Conservation (phyloP, 2,329 filamentous ascomycete genomes). For the Leptosphaerulina australis region DNA sequence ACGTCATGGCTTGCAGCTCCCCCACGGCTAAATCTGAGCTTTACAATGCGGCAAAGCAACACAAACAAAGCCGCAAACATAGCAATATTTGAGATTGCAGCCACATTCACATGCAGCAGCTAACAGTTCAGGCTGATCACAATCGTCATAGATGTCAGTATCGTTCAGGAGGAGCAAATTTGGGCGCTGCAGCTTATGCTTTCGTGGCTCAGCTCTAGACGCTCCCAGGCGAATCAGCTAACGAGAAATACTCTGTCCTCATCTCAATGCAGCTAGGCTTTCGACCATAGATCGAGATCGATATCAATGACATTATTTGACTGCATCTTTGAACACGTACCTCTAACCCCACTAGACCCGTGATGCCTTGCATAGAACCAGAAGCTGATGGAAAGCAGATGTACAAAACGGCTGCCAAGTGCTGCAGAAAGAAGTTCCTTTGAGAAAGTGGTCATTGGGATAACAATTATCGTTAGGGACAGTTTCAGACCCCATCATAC, state of each 20-base stretch:
- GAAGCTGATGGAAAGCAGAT: constrained; percentile 8
- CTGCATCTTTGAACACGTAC: constrained; percentile 4
- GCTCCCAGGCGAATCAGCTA: constrained; percentile 14
- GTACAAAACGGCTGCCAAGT: constrained; percentile 15
- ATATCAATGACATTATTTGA: constrained; percentile 7
- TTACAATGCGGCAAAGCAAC: constrained; percentile 5
- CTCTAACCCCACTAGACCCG: constrained; percentile 7
- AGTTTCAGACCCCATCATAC: not conserved
- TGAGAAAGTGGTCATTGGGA: constrained; percentile 2
- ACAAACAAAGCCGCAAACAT: constrained; percentile 17
- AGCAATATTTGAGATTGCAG: constrained; percentile 3
- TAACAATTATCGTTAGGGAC: constrained; percentile 5
- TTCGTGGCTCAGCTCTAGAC: constrained; percentile 15
- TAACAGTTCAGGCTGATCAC: not conserved
- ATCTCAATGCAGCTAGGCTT: constrained; percentile 14
- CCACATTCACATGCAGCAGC: constrained; percentile 4
- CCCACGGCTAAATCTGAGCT: constrained; percentile 11
- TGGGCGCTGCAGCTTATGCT: constrained; percentile 6
- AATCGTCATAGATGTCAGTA: not conserved
- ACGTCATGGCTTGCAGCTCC: constrained; percentile 14
- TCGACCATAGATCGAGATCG: constrained; percentile 13
- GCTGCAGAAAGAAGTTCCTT: constrained; percentile 5
- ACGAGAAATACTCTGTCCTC: constrained; percentile 8
- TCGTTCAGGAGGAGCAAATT: not conserved
- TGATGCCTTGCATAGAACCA: constrained; percentile 11